Evolutionary conservation across 805 yeast species (phyloP).

Genomic region (Lachancea quebecensis): DNA sequence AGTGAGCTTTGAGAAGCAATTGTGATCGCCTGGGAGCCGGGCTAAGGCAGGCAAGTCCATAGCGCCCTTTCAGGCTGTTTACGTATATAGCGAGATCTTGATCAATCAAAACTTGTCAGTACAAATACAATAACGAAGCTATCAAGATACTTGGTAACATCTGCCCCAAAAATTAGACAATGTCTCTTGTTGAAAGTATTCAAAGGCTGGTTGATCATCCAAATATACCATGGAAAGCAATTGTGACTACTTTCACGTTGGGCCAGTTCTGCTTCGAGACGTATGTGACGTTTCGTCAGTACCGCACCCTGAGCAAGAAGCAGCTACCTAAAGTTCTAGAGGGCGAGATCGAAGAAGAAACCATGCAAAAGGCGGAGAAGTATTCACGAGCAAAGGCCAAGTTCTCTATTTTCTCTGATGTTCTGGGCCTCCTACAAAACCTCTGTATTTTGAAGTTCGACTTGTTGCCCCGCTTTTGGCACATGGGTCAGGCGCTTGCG

Average conservation of each 20-base stretch:
- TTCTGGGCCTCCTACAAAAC: constrained; percentile 49
- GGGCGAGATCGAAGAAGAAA: constrained; percentile 61
- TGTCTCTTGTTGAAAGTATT: constrained; percentile 28
- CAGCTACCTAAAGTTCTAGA: constrained; percentile 64
- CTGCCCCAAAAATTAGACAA: neutral
- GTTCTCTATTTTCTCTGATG: constrained; percentile 53
- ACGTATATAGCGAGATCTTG: neutral
- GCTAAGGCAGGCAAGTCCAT: too few species aligned
- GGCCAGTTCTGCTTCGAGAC: constrained; percentile 72
- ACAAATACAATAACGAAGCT: neutral
- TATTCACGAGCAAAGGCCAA: constrained; percentile 75
- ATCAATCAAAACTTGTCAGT: neutral
- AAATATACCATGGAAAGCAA: constrained; percentile 69
- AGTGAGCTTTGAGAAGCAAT: too few species aligned
- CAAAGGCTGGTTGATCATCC: constrained; percentile 57
- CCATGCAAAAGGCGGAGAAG: constrained; percentile 67
- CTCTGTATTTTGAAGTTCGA: constrained; percentile 53
- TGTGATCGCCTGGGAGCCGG: too few species aligned
- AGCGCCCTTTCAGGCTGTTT: neutral
- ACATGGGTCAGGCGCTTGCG: constrained; percentile 37
- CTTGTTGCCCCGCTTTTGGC: constrained; percentile 59
- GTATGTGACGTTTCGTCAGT: constrained; percentile 71
- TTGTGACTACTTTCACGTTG: constrained; percentile 66
- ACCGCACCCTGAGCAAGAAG: constrained; percentile 46
- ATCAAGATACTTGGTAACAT: neutral